These are phyloP conservation scores for Immersiporthe knoxdaviesiana DNA, from an alignment of 2,329 filamentous ascomycete species.

Conservation along the genomic window DNA sequence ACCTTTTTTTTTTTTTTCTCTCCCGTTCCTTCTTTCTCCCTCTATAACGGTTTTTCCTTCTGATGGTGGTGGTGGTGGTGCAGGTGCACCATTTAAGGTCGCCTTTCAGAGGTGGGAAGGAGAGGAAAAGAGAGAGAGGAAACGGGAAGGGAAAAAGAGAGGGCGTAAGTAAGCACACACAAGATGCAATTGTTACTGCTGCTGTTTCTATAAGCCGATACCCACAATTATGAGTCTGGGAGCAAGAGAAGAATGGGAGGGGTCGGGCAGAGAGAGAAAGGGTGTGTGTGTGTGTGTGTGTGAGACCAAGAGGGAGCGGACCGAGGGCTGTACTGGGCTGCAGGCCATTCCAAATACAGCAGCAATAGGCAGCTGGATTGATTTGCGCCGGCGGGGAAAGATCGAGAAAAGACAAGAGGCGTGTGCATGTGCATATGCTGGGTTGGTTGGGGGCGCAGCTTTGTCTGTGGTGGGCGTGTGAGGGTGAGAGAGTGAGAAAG, in stretches of 20 bases:
- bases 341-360: slow-evolving; percentile 17
- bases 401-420: neutral
- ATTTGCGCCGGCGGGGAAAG: neutral
- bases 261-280: neutral
- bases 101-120: neutral
- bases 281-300: no score
- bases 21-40: neutral
- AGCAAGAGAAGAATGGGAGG: neutral
- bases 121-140: neutral
- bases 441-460: slow-evolving; percentile 19
- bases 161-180: neutral
- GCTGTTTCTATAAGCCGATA: slow-evolving; percentile 8
- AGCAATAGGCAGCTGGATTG: slow-evolving; percentile 17
- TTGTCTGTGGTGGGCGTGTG: slow-evolving; percentile 7
- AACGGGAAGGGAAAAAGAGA: neutral
- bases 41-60: neutral
- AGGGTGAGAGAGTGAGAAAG: no score
- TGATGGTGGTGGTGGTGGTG: neutral
- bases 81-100: neutral
- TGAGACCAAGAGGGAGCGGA: neutral
- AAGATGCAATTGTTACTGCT: neutral
- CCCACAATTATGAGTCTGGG: neutral
- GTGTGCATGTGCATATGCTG: slow-evolving; percentile 9
- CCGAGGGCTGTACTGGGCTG: neutral
- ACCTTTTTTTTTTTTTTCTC: neutral